phyloP scores from a whole-genome alignment of 2,329 filamentous ascomycete genomes.

The Geosmithia morbida region DNA sequence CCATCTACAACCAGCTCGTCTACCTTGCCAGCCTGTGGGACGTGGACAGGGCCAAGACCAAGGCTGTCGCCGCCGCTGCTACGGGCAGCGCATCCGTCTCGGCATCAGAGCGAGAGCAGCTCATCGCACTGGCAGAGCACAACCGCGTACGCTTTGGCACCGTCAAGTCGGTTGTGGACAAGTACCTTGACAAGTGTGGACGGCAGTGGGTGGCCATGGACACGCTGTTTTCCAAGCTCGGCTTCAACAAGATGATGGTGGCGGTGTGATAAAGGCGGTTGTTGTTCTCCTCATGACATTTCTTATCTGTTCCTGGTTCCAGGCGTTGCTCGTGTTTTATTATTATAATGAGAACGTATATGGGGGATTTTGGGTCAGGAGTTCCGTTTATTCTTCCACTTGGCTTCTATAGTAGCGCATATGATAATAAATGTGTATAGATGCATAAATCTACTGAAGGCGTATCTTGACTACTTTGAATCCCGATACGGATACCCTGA shows the following conservation, averaged over 20 bases:
- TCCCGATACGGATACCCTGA: no score
- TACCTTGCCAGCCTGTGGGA: slow-evolving; percentile 82
- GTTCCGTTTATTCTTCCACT: no score
- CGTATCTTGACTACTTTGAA: no score
- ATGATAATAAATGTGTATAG: no score
- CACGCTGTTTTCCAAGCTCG: slow-evolving; percentile 59
- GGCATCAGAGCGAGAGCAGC: slow-evolving; percentile 43
- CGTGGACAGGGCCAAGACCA: slow-evolving; percentile 60
- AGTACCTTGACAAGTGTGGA: slow-evolving; percentile 79
- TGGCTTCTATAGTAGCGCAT: no score
- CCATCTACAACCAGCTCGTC: slow-evolving; percentile 86
- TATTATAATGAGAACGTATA: background rate
- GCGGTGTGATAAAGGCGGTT: background rate
- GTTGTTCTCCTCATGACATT: no score
- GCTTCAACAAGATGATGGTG: slow-evolving; percentile 25
- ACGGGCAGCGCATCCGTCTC: slow-evolving; percentile 9
- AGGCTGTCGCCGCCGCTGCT: slow-evolving; percentile 21
- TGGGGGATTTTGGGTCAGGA: background rate
- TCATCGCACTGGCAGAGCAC: slow-evolving; percentile 62
- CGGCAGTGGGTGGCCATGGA: slow-evolving; percentile 93
- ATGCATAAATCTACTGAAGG: no score
- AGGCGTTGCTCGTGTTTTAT: background rate
- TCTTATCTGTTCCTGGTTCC: background rate
- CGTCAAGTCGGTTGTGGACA: slow-evolving; percentile 63
- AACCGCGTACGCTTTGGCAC: slow-evolving; percentile 70